A percentile compares a stretch with the other conserved stretches of the same genome.
Evolutionary conservation across 805 yeast genomes (phyloP).

Genomic region (Myxozyma kluyveri): DNA sequence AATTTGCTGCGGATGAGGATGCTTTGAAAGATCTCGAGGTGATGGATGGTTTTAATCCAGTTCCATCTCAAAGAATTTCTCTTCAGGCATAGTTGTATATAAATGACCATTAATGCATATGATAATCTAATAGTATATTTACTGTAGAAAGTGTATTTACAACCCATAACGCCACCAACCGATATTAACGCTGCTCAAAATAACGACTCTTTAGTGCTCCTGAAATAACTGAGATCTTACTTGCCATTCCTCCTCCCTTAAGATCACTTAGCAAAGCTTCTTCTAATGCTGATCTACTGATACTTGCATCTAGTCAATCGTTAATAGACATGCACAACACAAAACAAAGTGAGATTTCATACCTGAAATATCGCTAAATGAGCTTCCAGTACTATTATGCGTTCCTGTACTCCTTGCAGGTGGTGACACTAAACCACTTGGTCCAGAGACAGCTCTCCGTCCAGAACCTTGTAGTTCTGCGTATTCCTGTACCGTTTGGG

Average conservation of each 20-base stretch:
- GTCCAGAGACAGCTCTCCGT: no score
- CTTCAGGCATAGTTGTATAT: no score
- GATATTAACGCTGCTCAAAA: conserved; percentile 14
- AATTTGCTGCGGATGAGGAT: conserved; percentile 1
- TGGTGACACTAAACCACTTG: neutral
- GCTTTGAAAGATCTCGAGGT: neutral
- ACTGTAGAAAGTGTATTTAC: neutral
- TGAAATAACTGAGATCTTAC: conserved; percentile 19
- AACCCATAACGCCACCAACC: neutral
- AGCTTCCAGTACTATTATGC: conserved; percentile 22
- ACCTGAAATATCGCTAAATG: conserved; percentile 22
- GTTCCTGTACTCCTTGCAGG: neutral
- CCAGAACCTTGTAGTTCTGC: no score
- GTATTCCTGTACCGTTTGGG: no score
- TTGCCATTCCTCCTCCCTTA: conserved; percentile 14
- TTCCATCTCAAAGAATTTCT: no score
- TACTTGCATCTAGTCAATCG: conserved; percentile 30
- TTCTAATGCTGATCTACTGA: conserved; percentile 38
- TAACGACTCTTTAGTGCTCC: conserved; percentile 15
- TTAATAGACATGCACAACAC: neutral
- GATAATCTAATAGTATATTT: no score
- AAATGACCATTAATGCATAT: neutral
- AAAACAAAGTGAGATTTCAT: neutral
- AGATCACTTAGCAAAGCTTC: conserved; percentile 37
- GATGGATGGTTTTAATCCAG: no score